Conservation (phyloP, 371 early-diverging fungal species). For the Zopfochytrium polystomum region DNA sequence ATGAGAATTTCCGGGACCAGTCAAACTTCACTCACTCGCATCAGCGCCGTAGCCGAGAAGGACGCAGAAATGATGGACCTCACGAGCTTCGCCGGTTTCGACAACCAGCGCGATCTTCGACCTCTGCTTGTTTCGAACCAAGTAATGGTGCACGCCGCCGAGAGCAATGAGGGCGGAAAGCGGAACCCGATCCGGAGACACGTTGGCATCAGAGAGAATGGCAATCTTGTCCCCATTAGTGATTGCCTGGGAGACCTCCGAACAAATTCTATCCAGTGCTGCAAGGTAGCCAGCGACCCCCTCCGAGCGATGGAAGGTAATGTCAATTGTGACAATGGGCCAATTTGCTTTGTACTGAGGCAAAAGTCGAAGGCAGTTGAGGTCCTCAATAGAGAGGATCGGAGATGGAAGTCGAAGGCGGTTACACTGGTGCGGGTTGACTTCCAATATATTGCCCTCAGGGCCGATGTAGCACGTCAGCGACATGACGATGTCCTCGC, state of each 20-base stretch:
- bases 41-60: constrained; percentile 97
- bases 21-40: constrained; percentile 49
- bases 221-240: constrained; percentile 73
- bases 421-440: constrained; percentile 72
- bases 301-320: constrained; percentile 72
- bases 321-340: constrained; percentile 81
- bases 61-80: constrained; percentile 95
- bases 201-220: constrained; percentile 76
- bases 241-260: constrained; percentile 77
- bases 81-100: constrained; percentile 93
- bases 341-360: constrained; percentile 62
- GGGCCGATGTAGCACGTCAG: constrained; percentile 92
- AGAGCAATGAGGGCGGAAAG: constrained; percentile 82
- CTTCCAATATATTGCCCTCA: constrained; percentile 87
- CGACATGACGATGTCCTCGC: constrained; percentile 96
- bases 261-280: constrained; percentile 81
- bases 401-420: constrained; percentile 79
- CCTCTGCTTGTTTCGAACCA: constrained; percentile 84
- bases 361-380: constrained; percentile 73
- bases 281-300: constrained; percentile 73
- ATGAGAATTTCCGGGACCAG: no score
- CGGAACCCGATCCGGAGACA: constrained; percentile 71
- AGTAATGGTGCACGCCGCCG: constrained; percentile 93
- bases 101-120: constrained; percentile 83
- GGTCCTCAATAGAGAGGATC: constrained; percentile 76